Conservation (phyloP, 176 grass and related monocot genomes). For the Microstegium vimineum region DNA sequence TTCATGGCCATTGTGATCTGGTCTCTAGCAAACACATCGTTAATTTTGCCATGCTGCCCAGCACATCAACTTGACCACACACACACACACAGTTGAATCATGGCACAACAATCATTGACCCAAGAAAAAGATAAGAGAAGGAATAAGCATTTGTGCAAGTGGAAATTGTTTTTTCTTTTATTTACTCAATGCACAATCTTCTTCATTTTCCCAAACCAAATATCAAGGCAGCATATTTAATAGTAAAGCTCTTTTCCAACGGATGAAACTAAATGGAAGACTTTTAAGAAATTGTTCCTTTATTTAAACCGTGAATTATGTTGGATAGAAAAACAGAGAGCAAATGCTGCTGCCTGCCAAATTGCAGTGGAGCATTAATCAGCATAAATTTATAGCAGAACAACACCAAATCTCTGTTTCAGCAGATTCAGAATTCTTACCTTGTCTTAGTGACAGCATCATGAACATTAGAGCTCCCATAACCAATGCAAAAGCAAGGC, state of each 20-base stretch:
- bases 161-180: background rate
- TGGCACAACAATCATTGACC: background rate
- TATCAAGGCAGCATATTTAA: background rate
- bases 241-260: background rate
- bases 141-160: background rate
- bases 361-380: background rate
- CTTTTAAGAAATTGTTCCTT: background rate
- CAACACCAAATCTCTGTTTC: background rate
- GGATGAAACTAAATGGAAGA: background rate
- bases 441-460: constrained; percentile 71
- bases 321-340: background rate
- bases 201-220: background rate
- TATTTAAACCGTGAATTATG: background rate
- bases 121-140: background rate
- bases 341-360: background rate
- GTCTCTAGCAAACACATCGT: background rate
- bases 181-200: background rate
- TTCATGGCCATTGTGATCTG: background rate
- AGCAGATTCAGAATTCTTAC: constrained; percentile 34
- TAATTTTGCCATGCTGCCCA: background rate
- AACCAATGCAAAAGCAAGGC: constrained; percentile 65
- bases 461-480: constrained; percentile 62
- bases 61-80: background rate
- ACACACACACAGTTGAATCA: background rate
- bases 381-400: constrained; percentile 3